Evolutionary conservation across 1,284 basidiomycete genomes (phyloP).

Genomic region (Boletus albobrunnescens): DNA sequence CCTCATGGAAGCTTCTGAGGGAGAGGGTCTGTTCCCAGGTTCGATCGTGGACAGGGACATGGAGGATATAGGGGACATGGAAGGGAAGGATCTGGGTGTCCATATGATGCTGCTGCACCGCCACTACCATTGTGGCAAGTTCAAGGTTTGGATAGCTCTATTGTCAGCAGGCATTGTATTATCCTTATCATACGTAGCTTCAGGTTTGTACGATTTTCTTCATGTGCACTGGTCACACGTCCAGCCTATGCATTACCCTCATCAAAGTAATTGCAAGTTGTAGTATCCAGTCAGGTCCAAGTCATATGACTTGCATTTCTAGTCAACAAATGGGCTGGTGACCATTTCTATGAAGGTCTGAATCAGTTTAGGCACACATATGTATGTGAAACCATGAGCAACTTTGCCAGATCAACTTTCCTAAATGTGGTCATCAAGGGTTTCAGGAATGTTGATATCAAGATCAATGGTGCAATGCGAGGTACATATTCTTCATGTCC

Average conservation of each 20-base stretch:
- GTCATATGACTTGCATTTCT: too few species aligned
- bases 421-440: conserved; percentile 51
- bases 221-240: too few species aligned
- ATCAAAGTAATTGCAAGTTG: too few species aligned
- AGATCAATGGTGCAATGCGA: conserved; percentile 41
- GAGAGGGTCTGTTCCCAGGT: conserved; percentile 29
- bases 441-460: conserved; percentile 46
- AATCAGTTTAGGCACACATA: too few species aligned
- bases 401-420: conserved; percentile 28
- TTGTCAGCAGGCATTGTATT: not conserved
- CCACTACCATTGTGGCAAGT: conserved; percentile 7
- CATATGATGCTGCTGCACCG: not conserved
- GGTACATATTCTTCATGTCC: conserved; percentile 32
- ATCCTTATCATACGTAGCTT: not conserved
- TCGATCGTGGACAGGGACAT: conserved; percentile 41
- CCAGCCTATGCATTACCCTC: too few species aligned
- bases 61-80: conserved; percentile 45
- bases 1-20: conserved; percentile 28
- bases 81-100: conserved; percentile 27
- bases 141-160: not conserved
- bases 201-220: too few species aligned
- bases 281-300: too few species aligned
- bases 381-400: conserved; percentile 43
- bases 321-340: too few species aligned
- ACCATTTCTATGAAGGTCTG: too few species aligned